Percentiles rank a stretch among this genome's conserved stretches.
phyloP scores from a whole-genome alignment of 2,329 filamentous ascomycete species.

The Chrysosphaeria jannelii region DNA sequence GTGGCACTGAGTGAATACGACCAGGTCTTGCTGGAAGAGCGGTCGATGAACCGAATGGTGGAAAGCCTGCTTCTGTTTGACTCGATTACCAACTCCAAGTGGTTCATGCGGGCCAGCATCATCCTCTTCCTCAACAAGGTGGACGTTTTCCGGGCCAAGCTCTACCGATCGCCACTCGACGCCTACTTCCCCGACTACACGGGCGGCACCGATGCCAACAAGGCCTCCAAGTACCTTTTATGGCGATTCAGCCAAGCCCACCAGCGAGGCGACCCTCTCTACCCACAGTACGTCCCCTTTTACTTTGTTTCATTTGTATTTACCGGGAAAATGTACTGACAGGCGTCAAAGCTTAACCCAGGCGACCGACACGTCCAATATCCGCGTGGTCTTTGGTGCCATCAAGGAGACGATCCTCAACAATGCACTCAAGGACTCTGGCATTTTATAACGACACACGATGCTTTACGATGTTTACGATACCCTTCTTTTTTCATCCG shows the following conservation, averaged over 20 bases:
- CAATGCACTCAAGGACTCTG: constrained; percentile 92
- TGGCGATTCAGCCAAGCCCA: constrained; percentile 99
- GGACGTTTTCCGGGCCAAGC: constrained; percentile 88
- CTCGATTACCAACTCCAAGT: constrained; percentile 91
- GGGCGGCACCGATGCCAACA: constrained; percentile 89
- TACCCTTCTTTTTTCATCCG: neutral
- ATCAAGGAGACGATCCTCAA: constrained; percentile 98
- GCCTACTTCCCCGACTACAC: constrained; percentile 98
- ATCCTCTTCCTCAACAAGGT: constrained; percentile 98
- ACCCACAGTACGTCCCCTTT: constrained; percentile 53
- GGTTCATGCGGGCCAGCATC: constrained; percentile 98
- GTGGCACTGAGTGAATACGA: constrained; percentile 96
- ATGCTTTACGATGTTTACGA: too few relatives aligned
- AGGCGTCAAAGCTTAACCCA: constrained; percentile 74
- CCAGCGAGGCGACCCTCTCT: constrained; percentile 77
- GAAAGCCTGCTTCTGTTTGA: constrained; percentile 89
- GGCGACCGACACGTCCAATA: constrained; percentile 96
- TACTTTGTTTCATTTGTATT: neutral
- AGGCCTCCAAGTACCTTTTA: constrained; percentile 85
- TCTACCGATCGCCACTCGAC: constrained; percentile 60
- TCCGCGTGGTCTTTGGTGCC: constrained; percentile 86
- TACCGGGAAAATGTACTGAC: too few relatives aligned
- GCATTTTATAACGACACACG: constrained; percentile 45
- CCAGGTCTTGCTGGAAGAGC: constrained; percentile 86
- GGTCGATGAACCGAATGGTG: constrained; percentile 99